These are phyloP conservation scores for Ceratobasidium papillatum DNA, from an alignment of 1,284 basidiomycete species.

Conservation along the genomic window DNA sequence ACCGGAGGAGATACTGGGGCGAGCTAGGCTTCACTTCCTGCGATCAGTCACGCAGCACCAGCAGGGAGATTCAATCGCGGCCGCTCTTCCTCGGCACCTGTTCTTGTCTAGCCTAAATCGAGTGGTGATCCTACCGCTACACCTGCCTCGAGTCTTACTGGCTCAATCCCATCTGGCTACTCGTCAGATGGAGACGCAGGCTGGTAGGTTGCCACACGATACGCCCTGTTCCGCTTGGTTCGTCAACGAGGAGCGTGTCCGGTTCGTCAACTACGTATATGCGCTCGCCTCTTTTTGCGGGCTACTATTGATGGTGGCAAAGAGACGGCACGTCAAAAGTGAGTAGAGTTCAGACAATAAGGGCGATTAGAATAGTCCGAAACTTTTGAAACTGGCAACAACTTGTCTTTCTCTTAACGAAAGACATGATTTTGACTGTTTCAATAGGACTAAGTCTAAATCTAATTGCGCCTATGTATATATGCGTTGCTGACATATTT, in stretches of 20 bases:
- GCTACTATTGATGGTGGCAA: too few relatives aligned
- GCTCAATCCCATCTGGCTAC: background rate
- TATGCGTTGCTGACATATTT: too few relatives aligned
- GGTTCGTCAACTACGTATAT: background rate
- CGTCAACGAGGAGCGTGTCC: background rate
- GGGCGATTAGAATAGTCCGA: too few relatives aligned
- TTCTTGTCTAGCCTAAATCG: background rate
- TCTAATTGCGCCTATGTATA: too few relatives aligned
- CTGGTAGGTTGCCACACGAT: background rate
- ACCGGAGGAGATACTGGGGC: background rate
- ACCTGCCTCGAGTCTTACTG: background rate
- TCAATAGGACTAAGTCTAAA: too few relatives aligned
- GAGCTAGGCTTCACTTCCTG: background rate
- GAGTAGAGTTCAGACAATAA: background rate
- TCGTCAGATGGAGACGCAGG: background rate
- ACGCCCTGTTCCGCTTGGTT: background rate
- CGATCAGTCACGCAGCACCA: background rate
- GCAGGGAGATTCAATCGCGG: background rate
- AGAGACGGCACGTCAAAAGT: too few relatives aligned
- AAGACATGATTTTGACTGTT: too few relatives aligned
- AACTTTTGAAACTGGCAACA: too few relatives aligned
- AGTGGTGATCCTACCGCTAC: background rate
- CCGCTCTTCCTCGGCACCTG: background rate
- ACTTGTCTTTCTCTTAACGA: too few relatives aligned
- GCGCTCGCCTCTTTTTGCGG: too few relatives aligned